Evolutionary conservation across 2,329 filamentous ascomycete species (phyloP).

Genomic region (Nothopassalora personata): DNA sequence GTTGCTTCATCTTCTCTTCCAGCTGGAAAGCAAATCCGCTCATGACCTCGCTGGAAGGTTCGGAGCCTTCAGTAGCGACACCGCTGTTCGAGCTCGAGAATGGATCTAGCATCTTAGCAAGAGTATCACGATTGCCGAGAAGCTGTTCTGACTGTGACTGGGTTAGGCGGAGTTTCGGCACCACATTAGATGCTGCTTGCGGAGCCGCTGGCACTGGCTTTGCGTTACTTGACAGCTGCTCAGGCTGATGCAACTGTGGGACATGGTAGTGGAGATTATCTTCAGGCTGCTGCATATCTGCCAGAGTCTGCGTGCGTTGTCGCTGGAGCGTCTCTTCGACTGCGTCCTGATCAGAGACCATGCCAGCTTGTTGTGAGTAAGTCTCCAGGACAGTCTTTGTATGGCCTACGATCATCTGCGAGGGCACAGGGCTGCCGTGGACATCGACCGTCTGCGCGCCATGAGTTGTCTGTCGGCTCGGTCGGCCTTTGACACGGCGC

Average conservation of each 20-base stretch:
- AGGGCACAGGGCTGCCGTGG: conserved; percentile 28
- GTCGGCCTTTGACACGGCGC: conserved; percentile 2
- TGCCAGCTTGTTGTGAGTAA: conserved; percentile 21
- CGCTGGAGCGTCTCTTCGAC: neutral
- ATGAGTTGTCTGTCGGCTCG: conserved; percentile 18
- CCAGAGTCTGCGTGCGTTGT: neutral
- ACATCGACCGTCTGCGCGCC: conserved; percentile 26
- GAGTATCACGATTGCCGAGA: neutral
- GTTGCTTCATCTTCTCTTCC: neutral
- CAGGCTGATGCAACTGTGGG: neutral
- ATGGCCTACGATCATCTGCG: conserved; percentile 19
- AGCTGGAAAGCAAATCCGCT: neutral
- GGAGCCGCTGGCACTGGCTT: conserved; percentile 2
- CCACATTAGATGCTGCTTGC: neutral
- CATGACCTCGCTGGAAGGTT: neutral
- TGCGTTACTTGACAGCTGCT: neutral
- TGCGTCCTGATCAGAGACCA: conserved; percentile 15
- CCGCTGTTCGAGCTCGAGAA: neutral
- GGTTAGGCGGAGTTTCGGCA: neutral
- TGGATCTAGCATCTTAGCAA: neutral
- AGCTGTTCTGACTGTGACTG: neutral
- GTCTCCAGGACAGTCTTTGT: conserved; percentile 24
- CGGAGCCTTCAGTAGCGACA: neutral
- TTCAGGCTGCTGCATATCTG: neutral
- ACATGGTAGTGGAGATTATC: neutral